These are phyloP conservation scores for Beta vulgaris DNA, from an alignment of 148 eudicot species.

Conservation along the genomic window DNA sequence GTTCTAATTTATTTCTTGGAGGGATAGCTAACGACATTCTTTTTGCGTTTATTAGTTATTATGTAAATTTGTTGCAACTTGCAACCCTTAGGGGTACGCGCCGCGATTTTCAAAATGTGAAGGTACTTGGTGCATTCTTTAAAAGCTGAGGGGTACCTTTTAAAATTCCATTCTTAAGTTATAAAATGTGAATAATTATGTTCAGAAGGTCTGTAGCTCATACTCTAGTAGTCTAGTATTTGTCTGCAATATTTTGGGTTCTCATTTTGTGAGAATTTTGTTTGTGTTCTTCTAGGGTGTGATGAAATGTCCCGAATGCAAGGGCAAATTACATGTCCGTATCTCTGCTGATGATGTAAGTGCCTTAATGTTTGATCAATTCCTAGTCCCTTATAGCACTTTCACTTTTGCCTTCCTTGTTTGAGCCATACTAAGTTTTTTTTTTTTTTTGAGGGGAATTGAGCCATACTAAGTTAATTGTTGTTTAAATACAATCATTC, in stretches of 20 bases:
- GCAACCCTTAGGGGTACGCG: too few species aligned
- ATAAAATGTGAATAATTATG: neutral
- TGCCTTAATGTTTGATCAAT: constrained; percentile 10
- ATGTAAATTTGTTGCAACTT: too few species aligned
- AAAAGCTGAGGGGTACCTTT: too few species aligned
- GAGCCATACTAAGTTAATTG: neutral
- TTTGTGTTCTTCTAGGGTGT: constrained; percentile 65
- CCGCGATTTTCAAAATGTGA: too few species aligned
- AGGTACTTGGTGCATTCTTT: too few species aligned
- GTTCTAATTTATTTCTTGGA: too few species aligned
- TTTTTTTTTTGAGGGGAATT: too few species aligned
- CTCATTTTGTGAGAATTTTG: neutral
- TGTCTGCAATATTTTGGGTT: neutral
- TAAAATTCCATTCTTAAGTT: too few species aligned
- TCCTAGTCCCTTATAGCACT: neutral
- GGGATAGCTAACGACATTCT: too few species aligned
- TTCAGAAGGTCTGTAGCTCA: neutral
- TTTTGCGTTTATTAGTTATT: too few species aligned
- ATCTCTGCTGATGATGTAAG: constrained; percentile 93
- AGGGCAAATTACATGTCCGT: constrained; percentile 59
- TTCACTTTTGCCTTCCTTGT: neutral
- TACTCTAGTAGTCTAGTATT: neutral
- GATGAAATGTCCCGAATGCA: constrained; percentile 88
- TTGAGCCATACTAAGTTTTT: constrained; percentile 3
- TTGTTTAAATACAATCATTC: neutral